phyloP scores from a whole-genome alignment of 169 alveolate species.

The Fabrea salina region DNA sequence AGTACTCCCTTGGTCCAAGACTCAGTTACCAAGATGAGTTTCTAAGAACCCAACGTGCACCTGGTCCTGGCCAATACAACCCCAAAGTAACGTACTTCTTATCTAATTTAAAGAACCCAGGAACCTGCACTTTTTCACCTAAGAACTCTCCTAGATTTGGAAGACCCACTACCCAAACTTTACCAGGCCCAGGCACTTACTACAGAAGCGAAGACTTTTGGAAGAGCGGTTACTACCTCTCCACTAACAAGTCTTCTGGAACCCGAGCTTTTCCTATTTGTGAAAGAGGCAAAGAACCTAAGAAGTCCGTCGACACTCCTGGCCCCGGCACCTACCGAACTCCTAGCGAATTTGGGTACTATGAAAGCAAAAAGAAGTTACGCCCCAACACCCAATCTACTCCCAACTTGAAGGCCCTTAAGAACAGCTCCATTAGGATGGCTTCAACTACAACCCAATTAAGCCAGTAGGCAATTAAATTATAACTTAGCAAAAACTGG shows the following conservation, averaged over 20 bases:
- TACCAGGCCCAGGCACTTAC: slow-evolving; percentile 31
- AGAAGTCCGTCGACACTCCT: slow-evolving; percentile 35
- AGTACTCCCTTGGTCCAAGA: not conserved
- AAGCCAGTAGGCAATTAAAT: too few species aligned
- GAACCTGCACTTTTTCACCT: slow-evolving; percentile 33
- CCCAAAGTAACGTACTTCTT: slow-evolving; percentile 38
- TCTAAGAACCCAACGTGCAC: not conserved
- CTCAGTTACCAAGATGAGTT: not conserved
- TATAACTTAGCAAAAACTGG: too few species aligned
- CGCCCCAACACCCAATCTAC: not conserved
- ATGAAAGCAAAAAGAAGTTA: slow-evolving; percentile 43
- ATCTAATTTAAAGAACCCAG: slow-evolving; percentile 43
- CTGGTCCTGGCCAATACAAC: slow-evolving; percentile 23
- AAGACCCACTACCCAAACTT: not conserved
- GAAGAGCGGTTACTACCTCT: not conserved
- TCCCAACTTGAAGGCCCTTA: not conserved
- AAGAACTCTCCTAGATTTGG: slow-evolving; percentile 41
- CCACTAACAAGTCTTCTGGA: not conserved
- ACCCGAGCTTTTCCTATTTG: not conserved
- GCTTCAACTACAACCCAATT: too few species aligned
- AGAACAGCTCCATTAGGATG: too few species aligned
- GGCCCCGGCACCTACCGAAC: slow-evolving; percentile 76
- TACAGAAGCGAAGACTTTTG: not conserved
- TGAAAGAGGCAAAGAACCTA: not conserved
- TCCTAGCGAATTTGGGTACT: slow-evolving; percentile 75